phyloP scores from a whole-genome alignment of 2,329 filamentous ascomycete species.

The Alternaria incomplexa region DNA sequence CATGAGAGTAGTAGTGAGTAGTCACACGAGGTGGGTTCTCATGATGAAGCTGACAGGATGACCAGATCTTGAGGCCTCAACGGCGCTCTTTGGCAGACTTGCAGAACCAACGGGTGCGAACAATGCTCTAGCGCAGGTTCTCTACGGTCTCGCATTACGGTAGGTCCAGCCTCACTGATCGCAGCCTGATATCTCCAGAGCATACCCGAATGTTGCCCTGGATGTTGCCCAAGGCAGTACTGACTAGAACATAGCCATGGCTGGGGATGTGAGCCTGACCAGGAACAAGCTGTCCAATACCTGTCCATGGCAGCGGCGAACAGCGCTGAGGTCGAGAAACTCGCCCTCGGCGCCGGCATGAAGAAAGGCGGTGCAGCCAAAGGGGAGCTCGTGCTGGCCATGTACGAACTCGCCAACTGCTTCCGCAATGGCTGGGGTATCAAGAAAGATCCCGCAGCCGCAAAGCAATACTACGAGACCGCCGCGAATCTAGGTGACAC shows the following conservation, averaged over 20 bases:
- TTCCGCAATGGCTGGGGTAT: constrained; percentile 97
- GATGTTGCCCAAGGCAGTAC: constrained; percentile 18
- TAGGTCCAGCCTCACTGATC: constrained; percentile 50
- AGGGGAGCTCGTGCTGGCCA: constrained; percentile 93
- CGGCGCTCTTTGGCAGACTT: constrained; percentile 81
- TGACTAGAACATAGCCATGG: constrained; percentile 70
- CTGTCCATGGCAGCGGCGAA: constrained; percentile 89
- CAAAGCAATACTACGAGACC: constrained; percentile 92
- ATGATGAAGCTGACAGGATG: constrained; percentile 20
- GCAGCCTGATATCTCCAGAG: constrained; percentile 8
- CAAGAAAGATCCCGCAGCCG: constrained; percentile 81
- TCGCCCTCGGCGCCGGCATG: constrained; percentile 84
- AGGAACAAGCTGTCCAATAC: constrained; percentile 77
- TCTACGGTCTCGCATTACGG: constrained; percentile 91
- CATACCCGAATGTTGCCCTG: constrained; percentile 34
- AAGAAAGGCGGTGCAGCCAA: constrained; percentile 95
- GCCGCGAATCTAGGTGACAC: constrained; percentile 95
- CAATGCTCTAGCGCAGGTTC: constrained; percentile 91
- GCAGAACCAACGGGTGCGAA: constrained; percentile 85
- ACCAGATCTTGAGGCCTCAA: constrained; percentile 73
- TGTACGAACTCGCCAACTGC: constrained; percentile 91
- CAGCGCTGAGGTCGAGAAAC: constrained; percentile 82
- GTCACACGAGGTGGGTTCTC: background rate
- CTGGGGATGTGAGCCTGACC: constrained; percentile 83
- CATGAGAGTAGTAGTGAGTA: constrained; percentile 76